Base-by-base conservation (phyloP, 2,329 filamentous ascomycete genomes). In the Aspergillus neotritici region DNA sequence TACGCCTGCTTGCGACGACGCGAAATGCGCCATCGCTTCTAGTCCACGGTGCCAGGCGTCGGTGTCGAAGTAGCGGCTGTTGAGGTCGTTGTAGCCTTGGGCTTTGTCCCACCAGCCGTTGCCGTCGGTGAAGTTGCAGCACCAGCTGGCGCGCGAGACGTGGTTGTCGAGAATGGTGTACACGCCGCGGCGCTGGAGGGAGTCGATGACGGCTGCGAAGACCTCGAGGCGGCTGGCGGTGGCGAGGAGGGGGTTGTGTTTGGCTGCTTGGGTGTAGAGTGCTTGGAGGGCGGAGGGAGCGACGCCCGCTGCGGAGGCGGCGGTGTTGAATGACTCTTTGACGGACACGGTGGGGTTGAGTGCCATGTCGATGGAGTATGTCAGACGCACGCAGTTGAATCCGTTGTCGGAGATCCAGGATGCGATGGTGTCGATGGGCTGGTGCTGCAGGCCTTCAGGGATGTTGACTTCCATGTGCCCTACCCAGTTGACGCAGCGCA, bases 101-200 rank as follows among this genome's bases (percentile, higher is more conserved):
- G 37, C 37, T n/a, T 25, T 30, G 17, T 39, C 28, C 37, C 37
- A 39, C 37, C 37, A 39, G n/a, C 37, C 37, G 37, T 39, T 39
- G 14, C 37, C 37, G 13, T 39, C 37, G 14, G 14, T 39, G 37
- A 39, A 15, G 28, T 39, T 29, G 28, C 37, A 39, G n/a, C 37
- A 39, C 37, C 37, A 39, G 37, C 37, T 39, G 8, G 37, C 37
- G 29, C 37, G 37, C n/a, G 37, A 39, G 28, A 39, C 37, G 28
- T 39, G 37, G 37, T 39, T 39, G 37, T 39, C 37, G 37, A 39
- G 37, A 25, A 39, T 39, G 37, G 37, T 39, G 37, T 39, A 39
- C 12, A 39, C 25, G 37, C 37, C 37, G 5, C 31, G 29, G 28
- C 4, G n/a, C n/a, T 39, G 37, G 37, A 39, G 37, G 17, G 37